These are phyloP conservation scores for Cryptococcus jaspeensis DNA, from an alignment of 1,284 basidiomycete genomes.

Conservation along the genomic window DNA sequence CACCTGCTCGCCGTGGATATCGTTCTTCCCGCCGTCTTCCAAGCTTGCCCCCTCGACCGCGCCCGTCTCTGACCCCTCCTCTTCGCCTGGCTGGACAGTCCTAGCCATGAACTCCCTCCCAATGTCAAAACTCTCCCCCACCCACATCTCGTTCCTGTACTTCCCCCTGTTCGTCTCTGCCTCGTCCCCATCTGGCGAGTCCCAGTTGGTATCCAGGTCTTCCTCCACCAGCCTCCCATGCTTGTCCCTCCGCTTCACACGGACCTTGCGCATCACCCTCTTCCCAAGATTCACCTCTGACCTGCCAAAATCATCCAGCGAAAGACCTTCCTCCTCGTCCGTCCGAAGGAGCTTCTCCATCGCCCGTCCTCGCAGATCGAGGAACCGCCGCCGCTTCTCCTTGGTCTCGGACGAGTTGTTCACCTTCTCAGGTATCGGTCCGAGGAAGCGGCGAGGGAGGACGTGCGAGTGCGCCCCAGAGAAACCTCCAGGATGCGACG, in stretches of 20 bases:
- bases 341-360: conserved; percentile 2
- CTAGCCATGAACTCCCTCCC: conserved; percentile 36
- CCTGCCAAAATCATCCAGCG: background rate
- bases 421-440: conserved; percentile 37
- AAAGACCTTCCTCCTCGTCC: conserved; percentile 1
- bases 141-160: conserved; percentile 34
- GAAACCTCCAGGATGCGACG: conserved; percentile 16
- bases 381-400: conserved; percentile 22
- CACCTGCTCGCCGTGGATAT: background rate
- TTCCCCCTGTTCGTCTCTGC: conserved; percentile 11
- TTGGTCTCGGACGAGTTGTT: conserved; percentile 22
- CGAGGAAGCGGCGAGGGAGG: conserved; percentile 41
- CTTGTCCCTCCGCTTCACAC: conserved; percentile 12
- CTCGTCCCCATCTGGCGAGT: conserved; percentile 8
- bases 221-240: conserved; percentile 16
- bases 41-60: background rate
- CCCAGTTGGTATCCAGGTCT: conserved; percentile 9
- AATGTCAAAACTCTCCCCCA: conserved; percentile 47
- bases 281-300: background rate
- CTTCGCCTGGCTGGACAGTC: background rate
- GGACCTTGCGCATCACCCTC: conserved; percentile 18
- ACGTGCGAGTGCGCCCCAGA: conserved; percentile 18
- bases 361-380: conserved; percentile 20
- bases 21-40: background rate
- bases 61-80: background rate